Base-by-base conservation (phyloP, 495 filamentous ascomycete species). In the Hyaloscypha hepaticicola region DNA sequence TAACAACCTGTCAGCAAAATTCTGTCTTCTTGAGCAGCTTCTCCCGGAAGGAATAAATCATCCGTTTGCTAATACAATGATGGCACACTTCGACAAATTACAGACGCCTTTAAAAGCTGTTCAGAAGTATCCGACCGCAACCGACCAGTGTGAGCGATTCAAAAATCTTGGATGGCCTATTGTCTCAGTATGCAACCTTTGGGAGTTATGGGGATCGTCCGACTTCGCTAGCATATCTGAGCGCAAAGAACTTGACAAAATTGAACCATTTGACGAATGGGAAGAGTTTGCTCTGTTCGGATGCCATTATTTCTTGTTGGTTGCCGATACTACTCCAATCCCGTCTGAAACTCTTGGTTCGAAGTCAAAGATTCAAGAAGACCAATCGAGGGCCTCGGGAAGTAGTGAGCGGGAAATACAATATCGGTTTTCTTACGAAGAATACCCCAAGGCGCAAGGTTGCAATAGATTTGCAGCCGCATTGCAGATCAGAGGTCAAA, bases 251-350 rank as follows among this genome's bases (percentile, higher is more conserved):
- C 75, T 96, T 25, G 88, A 96, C 63, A 70, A 71, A 0, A 73
- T 90, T 29, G 93, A 97, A 72, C 86, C 88, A 22, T 97, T 97
- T 73, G 93, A 97, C 75, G 93, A 97, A 76, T 97, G 91, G 92
- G 93, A 97, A 75, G 93, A 97, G 66, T 92, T 96, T 72, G 90
- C 90, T 14, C 77, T 97, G 5, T 97, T 95, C 73, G 87, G 82
- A 6, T 84, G 86, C 56, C 93, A 96, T 76, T 96, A 96, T 76
- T 94, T 93, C 67, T 76, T 97, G 29, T 79, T 96, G 8, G 77
- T 88, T 41, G 92, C 92, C 7, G 27, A 65, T 29, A 70, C 49
- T 16, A 16, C 19, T 45, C 19, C 16, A 3, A 16, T 45, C 6
- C 12, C 38, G 19, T 11, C 2, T 16, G 3, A 45, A 4, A 45